A percentile compares a stretch with the other conserved stretches of the same genome.
Evolutionary conservation across 1,139 yeast species (phyloP).

Genomic region (Yamadazyma conglobata): DNA sequence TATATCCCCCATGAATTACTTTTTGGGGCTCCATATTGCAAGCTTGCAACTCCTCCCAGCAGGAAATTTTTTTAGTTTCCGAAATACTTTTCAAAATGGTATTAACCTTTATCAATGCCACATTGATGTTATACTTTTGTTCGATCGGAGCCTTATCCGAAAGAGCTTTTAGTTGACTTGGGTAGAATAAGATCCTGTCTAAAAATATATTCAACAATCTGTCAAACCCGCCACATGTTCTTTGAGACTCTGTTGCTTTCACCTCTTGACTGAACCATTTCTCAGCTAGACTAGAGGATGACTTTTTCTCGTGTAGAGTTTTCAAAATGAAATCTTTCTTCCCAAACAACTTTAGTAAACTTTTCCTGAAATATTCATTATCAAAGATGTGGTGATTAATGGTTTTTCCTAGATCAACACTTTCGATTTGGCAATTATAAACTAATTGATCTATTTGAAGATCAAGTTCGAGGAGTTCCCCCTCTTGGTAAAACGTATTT

Average conservation of each 20-base stretch:
- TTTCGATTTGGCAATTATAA: too few relatives aligned
- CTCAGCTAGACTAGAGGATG: conserved; percentile 4
- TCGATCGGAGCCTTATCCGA: conserved; percentile 12
- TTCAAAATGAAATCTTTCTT: conserved; percentile 5
- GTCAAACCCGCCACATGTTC: too few relatives aligned
- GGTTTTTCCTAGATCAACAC: too few relatives aligned
- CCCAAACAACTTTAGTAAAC: too few relatives aligned
- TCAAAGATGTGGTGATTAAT: too few relatives aligned
- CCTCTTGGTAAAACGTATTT: too few relatives aligned
- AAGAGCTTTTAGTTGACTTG: conserved; percentile 15
- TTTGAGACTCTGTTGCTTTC: too few relatives aligned
- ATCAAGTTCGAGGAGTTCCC: too few relatives aligned
- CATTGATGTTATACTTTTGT: conserved; percentile 11
- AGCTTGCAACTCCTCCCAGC: conserved; percentile 16
- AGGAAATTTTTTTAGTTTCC: conserved; percentile 9
- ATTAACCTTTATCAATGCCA: conserved; percentile 18
- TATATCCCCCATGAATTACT: not conserved
- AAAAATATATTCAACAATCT: too few relatives aligned
- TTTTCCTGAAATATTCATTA: too few relatives aligned
- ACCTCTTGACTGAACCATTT: conserved; percentile 18
- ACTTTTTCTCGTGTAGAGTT: conserved; percentile 6
- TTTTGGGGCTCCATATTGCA: too few relatives aligned
- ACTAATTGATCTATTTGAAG: too few relatives aligned
- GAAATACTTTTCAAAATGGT: conserved; percentile 13
- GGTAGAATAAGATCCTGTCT: conserved; percentile 16